A percentile compares a stretch with the other conserved stretches of the same genome.
These are phyloP conservation scores for Mycena rebaudengoi DNA, from an alignment of 768 basidiomycete genomes.

Conservation along the genomic window DNA sequence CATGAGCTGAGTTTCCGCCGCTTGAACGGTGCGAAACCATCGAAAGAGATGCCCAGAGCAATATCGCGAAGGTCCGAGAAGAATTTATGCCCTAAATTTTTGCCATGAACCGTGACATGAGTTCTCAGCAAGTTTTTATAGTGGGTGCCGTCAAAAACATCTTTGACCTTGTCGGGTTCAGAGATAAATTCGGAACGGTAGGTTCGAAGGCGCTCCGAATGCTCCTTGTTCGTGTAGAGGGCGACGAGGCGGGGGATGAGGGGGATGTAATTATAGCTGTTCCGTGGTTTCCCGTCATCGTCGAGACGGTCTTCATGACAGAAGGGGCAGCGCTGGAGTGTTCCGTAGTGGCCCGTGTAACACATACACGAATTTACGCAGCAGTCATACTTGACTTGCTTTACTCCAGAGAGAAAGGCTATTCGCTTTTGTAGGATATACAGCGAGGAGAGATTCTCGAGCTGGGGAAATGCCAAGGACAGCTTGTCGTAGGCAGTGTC, in stretches of 20 bases:
- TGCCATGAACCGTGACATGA: conserved; percentile 32
- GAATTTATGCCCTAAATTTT: conserved; percentile 28
- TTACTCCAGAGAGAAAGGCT: conserved; percentile 35
- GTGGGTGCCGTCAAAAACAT: conserved; percentile 40
- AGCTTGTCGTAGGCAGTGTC: conserved; percentile 2
- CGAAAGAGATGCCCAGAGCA: conserved; percentile 43
- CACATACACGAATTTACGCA: conserved; percentile 43
- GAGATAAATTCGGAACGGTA: conserved; percentile 29
- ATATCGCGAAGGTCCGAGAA: conserved; percentile 44
- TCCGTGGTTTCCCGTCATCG: conserved; percentile 24
- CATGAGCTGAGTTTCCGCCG: conserved; percentile 36
- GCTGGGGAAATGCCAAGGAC: conserved; percentile 19
- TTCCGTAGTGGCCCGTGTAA: conserved; percentile 32
- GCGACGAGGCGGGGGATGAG: conserved; percentile 41
- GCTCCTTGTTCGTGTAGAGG: conserved; percentile 21
- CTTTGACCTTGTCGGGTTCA: conserved; percentile 9
- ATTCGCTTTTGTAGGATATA: conserved; percentile 16
- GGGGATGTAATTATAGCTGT: conserved; percentile 41
- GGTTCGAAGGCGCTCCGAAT: conserved; percentile 22
- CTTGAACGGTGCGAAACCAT: conserved; percentile 45
- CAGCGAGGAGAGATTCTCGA: conserved; percentile 32
- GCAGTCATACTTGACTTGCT: conserved; percentile 33
- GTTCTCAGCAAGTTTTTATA: conserved; percentile 29
- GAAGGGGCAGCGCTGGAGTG: conserved; percentile 34
- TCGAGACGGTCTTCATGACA: conserved; percentile 36